Evolutionary conservation across 331 rosid species (phyloP), one percentile per base, ranked within the genome.

Genomic region (Malus hybrid): DNA sequence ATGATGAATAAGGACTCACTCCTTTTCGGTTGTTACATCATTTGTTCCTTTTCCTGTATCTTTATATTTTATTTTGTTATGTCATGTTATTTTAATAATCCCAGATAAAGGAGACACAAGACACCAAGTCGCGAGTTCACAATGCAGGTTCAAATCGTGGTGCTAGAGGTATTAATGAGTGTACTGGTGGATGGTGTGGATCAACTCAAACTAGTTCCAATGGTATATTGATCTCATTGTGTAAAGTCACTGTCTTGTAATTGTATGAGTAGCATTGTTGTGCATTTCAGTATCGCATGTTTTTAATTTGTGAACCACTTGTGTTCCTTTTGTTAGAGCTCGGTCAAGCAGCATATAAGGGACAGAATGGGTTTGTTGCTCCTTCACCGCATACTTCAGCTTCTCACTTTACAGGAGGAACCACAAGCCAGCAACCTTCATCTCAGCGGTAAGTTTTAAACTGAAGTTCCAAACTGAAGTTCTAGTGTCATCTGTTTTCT

Each of bases 71-170:
- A 10, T 50, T 12, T 48, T 32, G 3, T 33, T 68, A 16, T 18
- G 9, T 44, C 12, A 10, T 57, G 63, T 36, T 68, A 50, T 42
- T 10, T 31, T 10, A 10, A 61, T 24, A 69, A 20, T 18, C 6
- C 78, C 80, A 91, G 93, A 80, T 73, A 78, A 91, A 88, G 86
- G 92, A 84, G 74, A 82, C 80, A 12, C 61, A 66, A 11, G 92
- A 89, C 48, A 81, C 61, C 20, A 76, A 76, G 63, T 69, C 81
- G 1, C 83, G 52, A 50, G 78, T 64, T 54, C 67, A 55, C 16
- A 71, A 27, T 27, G n/a, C 56, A 19, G 63, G 83, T 52, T 68
- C 52, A 32, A 73, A 27, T 67, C 77, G 83, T 59, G 84, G 90
- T 73, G 81, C 78, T 70, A 85, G 60, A 80, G 73, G 33, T 73